Evolutionary conservation across 2,329 filamentous ascomycete species (phyloP).

Genomic region (Myriosclerotinia duriaeana): DNA sequence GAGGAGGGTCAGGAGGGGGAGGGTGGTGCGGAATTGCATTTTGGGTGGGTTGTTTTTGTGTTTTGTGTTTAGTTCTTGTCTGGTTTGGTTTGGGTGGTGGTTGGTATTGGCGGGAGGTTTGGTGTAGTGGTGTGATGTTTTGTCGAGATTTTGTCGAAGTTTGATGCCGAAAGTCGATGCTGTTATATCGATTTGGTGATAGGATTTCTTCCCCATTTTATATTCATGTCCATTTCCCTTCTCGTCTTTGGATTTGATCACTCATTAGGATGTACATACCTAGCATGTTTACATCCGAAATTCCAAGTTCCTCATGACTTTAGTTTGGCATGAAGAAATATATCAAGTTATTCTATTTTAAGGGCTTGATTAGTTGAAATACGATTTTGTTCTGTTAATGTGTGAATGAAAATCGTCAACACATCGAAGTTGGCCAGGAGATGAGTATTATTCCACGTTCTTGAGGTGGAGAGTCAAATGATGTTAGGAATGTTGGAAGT

Average conservation of each 20-base stretch:
- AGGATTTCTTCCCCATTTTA: background rate
- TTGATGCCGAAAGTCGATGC: background rate
- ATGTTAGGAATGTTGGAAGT: conserved; percentile 10
- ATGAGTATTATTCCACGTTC: background rate
- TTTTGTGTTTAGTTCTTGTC: background rate
- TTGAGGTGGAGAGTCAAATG: background rate
- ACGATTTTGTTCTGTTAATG: background rate
- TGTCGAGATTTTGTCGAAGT: conserved; percentile 1
- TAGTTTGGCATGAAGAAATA: background rate
- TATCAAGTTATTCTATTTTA: background rate
- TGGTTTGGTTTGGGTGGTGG: background rate
- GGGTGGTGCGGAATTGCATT: conserved; percentile 48
- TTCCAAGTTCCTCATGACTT: background rate
- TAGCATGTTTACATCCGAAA: background rate
- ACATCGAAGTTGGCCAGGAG: background rate
- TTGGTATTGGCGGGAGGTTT: background rate
- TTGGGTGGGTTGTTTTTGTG: conserved; percentile 34
- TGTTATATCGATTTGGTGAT: background rate
- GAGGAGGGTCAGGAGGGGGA: conserved; percentile 43
- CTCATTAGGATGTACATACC: background rate
- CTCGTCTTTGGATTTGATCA: background rate
- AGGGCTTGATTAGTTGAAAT: background rate
- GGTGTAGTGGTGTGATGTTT: conserved; percentile 6
- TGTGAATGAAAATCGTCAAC: background rate
- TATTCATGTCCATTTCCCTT: background rate